A percentile compares a stretch with the other conserved stretches of the same genome.
Conservation (phyloP, 2,329 filamentous ascomycete genomes). For the Nemania bipapillata region DNA sequence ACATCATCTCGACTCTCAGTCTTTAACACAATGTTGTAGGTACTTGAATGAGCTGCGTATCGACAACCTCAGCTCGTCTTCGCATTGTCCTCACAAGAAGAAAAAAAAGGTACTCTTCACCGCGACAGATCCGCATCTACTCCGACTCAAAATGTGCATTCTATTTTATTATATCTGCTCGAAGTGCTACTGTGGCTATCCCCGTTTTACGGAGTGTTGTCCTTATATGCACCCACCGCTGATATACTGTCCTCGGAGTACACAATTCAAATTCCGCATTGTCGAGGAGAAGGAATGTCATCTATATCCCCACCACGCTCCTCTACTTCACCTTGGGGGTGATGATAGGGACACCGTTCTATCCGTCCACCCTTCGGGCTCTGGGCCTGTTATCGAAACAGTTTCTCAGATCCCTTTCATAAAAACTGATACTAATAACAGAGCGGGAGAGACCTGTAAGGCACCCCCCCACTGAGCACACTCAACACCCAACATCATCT, state of each 20-base stretch:
- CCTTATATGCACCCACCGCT: conserved; percentile 28
- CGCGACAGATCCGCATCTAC: neutral
- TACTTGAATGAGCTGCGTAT: neutral
- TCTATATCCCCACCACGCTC: conserved; percentile 27
- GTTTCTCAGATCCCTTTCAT: neutral
- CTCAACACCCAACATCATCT: no score
- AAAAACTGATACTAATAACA: neutral
- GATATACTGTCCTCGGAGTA: conserved; percentile 25
- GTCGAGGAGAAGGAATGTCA: conserved; percentile 22
- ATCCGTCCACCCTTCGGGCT: neutral
- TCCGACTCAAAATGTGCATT: conserved; percentile 26
- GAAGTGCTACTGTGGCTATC: conserved; percentile 33
- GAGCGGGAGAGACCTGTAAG: neutral
- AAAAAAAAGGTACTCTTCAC: neutral
- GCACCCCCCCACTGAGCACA: neutral
- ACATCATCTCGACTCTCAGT: neutral
- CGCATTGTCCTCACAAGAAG: neutral
- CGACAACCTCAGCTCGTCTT: neutral
- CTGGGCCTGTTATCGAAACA: neutral
- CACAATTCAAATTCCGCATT: conserved; percentile 27
- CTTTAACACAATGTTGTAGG: neutral
- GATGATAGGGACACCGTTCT: neutral
- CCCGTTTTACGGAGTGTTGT: conserved; percentile 23
- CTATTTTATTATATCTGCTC: conserved; percentile 36
- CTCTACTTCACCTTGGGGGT: neutral